A percentile compares a stretch with the other conserved stretches of the same genome.
Evolutionary conservation across 108 stramenopile species (phyloP).

Genomic region (Cyclotella atomus): DNA sequence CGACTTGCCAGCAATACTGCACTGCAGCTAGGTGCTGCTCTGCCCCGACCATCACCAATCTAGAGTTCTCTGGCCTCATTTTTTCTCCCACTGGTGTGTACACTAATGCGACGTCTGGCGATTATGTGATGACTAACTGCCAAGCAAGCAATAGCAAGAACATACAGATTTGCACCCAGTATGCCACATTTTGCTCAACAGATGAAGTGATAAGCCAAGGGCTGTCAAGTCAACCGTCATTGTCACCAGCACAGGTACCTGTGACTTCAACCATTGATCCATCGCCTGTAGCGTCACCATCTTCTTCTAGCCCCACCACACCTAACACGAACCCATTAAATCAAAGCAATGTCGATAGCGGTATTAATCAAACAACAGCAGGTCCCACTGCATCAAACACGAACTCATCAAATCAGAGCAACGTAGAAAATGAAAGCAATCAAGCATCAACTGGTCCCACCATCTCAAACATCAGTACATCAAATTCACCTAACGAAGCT

Average conservation of each 20-base stretch:
- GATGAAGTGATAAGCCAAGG: background rate
- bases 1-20: constrained; percentile 7
- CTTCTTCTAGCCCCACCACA: background rate
- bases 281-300: background rate
- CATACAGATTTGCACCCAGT: constrained; percentile 11
- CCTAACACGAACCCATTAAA: background rate
- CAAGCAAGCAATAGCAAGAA: constrained; percentile 4
- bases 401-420: too few species aligned
- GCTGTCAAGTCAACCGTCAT: background rate
- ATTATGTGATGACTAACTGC: constrained; percentile 31
- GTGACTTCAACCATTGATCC: background rate
- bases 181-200: constrained; percentile 9
- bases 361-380: background rate
- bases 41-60: background rate
- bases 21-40: constrained; percentile 25
- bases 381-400: background rate
- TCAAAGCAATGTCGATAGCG: background rate
- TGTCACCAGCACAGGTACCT: background rate
- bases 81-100: constrained; percentile 24
- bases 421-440: too few species aligned
- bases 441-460: background rate
- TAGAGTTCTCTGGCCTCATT: constrained; percentile 9
- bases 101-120: constrained; percentile 19
- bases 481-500: background rate
- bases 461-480: background rate